Evolutionary conservation across 2,329 filamentous ascomycete genomes (phyloP).

Genomic region (Talaromyces sp.): DNA sequence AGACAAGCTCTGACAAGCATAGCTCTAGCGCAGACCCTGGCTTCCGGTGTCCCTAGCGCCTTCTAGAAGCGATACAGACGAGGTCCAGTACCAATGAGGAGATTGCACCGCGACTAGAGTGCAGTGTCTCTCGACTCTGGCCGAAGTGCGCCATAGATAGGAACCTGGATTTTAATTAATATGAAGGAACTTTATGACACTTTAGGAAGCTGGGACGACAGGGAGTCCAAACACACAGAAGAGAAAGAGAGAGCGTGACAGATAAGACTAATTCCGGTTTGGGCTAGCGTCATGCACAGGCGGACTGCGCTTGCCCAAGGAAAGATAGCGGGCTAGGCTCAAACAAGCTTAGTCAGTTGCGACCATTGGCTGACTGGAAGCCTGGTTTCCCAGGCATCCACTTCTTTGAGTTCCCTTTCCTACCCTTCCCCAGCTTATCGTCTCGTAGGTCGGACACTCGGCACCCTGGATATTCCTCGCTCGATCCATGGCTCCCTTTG

Average conservation of each 20-base stretch:
- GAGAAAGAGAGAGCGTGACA: background rate
- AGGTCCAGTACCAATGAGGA: background rate
- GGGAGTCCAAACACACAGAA: too few relatives aligned
- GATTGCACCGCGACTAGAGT: background rate
- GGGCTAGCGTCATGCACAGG: background rate
- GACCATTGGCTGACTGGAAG: background rate
- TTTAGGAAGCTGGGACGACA: too few relatives aligned
- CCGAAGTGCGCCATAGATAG: too few relatives aligned
- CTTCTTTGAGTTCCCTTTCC: background rate
- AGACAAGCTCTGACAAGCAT: background rate
- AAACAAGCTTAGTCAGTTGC: background rate
- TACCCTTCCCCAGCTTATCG: too few relatives aligned
- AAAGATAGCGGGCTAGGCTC: background rate
- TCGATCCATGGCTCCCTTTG: too few relatives aligned
- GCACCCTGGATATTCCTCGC: too few relatives aligned
- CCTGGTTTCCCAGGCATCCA: background rate
- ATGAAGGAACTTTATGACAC: too few relatives aligned
- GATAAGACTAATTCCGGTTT: too few relatives aligned
- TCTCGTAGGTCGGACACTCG: too few relatives aligned
- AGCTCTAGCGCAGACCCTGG: too few relatives aligned
- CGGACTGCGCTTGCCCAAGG: background rate
- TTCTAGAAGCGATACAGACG: background rate
- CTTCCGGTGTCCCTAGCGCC: background rate
- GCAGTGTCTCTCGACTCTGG: too few relatives aligned
- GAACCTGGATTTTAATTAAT: too few relatives aligned